phyloP scores from a whole-genome alignment of 108 stramenopile genomes.

The Pseudonitzschia multistriata region DNA sequence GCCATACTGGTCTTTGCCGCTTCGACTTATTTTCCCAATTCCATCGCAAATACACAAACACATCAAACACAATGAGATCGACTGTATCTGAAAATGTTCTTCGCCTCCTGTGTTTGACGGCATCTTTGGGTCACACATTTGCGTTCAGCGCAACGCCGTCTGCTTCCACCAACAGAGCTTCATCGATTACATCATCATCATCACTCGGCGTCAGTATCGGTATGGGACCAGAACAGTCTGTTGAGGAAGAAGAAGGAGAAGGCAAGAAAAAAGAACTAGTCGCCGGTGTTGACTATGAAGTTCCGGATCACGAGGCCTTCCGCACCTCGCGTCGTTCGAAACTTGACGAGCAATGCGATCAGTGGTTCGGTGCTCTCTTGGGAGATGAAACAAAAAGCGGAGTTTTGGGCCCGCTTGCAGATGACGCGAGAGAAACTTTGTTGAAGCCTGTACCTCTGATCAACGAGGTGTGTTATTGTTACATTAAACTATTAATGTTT shows the following conservation, averaged over 20 bases:
- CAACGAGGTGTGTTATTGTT: slow-evolving; percentile 43
- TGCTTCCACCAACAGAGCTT: slow-evolving; percentile 1
- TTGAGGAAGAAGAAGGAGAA: slow-evolving; percentile 16
- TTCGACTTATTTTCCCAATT: neutral
- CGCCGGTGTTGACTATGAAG: slow-evolving; percentile 48
- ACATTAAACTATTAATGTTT: too few species aligned
- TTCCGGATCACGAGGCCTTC: slow-evolving; percentile 77
- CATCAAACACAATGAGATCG: neutral
- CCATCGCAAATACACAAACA: neutral
- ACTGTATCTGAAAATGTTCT: neutral
- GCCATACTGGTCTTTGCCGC: neutral
- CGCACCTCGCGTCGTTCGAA: slow-evolving; percentile 60
- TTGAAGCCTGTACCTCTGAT: slow-evolving; percentile 46
- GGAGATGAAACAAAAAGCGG: slow-evolving; percentile 24
- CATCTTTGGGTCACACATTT: neutral
- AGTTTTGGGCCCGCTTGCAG: slow-evolving; percentile 35
- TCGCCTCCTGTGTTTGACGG: neutral
- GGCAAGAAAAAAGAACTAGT: slow-evolving; percentile 33
- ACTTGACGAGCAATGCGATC: slow-evolving; percentile 66
- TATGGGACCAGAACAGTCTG: slow-evolving; percentile 43
- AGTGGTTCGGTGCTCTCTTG: slow-evolving; percentile 65
- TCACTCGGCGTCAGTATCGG: slow-evolving; percentile 49
- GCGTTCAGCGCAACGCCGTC: neutral
- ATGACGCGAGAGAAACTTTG: slow-evolving; percentile 34
- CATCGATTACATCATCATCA: slow-evolving; percentile 5